A percentile compares a stretch with the other conserved stretches of the same genome.
phyloP scores from a whole-genome alignment of 306 rosid genomes.

The Castanopsis chinensis region DNA sequence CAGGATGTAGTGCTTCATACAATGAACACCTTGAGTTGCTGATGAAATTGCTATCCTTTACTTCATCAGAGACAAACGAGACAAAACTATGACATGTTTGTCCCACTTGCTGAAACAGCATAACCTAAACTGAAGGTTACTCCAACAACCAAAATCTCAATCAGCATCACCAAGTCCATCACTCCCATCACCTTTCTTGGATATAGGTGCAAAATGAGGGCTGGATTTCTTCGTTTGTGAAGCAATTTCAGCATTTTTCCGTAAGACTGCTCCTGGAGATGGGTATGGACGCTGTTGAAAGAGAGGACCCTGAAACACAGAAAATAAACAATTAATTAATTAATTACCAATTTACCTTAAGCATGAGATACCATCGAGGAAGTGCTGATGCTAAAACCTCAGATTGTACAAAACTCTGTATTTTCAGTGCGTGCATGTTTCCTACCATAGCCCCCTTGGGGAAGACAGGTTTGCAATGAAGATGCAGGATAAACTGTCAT shows the following conservation, averaged over 20 bases:
- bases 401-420: not conserved
- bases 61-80: slow-evolving; percentile 5
- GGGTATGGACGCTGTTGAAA: slow-evolving; percentile 99
- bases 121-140: slow-evolving; percentile 7
- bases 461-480: not conserved
- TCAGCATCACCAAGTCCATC: slow-evolving; percentile 99
- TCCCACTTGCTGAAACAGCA: slow-evolving; percentile 18
- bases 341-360: not conserved
- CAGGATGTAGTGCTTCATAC: not conserved
- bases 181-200: slow-evolving; percentile 96
- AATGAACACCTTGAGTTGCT: slow-evolving; percentile 11
- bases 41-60: slow-evolving; percentile 15
- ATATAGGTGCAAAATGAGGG: slow-evolving; percentile 66
- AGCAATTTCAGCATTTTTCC: slow-evolving; percentile 92
- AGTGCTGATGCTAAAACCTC: slow-evolving; percentile 4
- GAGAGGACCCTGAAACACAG: slow-evolving; percentile 84
- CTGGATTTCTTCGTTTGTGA: slow-evolving; percentile 70
- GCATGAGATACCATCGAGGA: slow-evolving; percentile 18
- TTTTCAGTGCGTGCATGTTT: not conserved
- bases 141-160: slow-evolving; percentile 28
- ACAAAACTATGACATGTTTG: slow-evolving; percentile 18
- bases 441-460: not conserved
- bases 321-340: slow-evolving; percentile 3
- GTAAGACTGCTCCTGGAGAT: slow-evolving; percentile 94
- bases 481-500: not conserved